phyloP scores from a whole-genome alignment of 2,329 filamentous ascomycete species.

The Metarhizium robertsii region DNA sequence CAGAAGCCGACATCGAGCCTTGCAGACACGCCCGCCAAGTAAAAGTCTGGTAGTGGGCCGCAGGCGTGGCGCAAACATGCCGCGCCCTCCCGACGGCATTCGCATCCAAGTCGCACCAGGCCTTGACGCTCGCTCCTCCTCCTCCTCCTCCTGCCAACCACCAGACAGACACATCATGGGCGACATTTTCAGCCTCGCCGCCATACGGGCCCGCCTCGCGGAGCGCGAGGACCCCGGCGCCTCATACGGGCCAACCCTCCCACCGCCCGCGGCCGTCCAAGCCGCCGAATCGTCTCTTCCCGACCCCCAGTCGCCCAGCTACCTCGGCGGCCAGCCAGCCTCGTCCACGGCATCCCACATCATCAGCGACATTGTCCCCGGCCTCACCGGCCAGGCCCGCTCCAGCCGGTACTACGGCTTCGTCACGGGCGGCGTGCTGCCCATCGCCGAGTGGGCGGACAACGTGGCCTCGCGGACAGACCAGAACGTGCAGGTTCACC shows the following conservation, averaged over 20 bases:
- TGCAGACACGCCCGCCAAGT: too few species aligned
- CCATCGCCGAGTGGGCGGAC: conserved; percentile 73
- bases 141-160: neutral
- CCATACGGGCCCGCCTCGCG: conserved; percentile 11
- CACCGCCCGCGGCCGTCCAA: conserved; percentile 22
- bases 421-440: conserved; percentile 73
- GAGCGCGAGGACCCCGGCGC: conserved; percentile 11
- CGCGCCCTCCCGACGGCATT: neutral
- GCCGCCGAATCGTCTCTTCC: conserved; percentile 32
- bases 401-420: conserved; percentile 72
- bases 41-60: too few species aligned
- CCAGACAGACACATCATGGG: conserved; percentile 11
- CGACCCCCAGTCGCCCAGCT: conserved; percentile 9
- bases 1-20: too few species aligned
- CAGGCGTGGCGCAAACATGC: too few species aligned
- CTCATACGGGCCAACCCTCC: conserved; percentile 25
- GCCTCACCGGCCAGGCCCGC: conserved; percentile 53
- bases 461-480: conserved; percentile 38
- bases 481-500: too few species aligned
- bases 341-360: conserved; percentile 32
- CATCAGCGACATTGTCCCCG: conserved; percentile 38
- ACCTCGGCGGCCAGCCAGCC: conserved; percentile 21
- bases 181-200: conserved; percentile 13
- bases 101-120: too few species aligned
- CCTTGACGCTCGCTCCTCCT: too few species aligned